These are phyloP conservation scores for Debaryomycetaceae sp. DNA, from an alignment of 1,139 yeast species.

Conservation along the genomic window DNA sequence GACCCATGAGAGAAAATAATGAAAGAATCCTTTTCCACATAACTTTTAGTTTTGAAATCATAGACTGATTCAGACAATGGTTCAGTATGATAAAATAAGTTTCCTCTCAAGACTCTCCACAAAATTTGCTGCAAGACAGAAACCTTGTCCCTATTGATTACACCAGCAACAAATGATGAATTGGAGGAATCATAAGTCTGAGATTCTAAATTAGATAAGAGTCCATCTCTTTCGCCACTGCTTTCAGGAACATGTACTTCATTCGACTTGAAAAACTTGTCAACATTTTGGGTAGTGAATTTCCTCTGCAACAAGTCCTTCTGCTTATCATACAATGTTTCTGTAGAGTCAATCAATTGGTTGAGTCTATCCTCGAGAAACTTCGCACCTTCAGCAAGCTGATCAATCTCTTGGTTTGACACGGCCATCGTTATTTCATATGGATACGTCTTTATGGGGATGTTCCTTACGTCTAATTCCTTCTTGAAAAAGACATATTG, in stretches of 20 bases:
- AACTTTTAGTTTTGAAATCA: slow-evolving; percentile 31
- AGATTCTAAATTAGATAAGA: slow-evolving; percentile 25
- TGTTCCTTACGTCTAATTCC: slow-evolving; percentile 47
- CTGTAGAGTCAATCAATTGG: slow-evolving; percentile 38
- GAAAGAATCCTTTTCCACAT: slow-evolving; percentile 38
- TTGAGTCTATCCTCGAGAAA: slow-evolving; percentile 42
- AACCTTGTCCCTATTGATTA: slow-evolving; percentile 69
- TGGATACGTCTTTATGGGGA: slow-evolving; percentile 42
- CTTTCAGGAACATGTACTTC: slow-evolving; percentile 11
- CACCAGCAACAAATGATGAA: slow-evolving; percentile 70
- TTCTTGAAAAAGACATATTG: slow-evolving; percentile 52
- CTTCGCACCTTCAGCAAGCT: slow-evolving; percentile 63
- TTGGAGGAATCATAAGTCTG: slow-evolving; percentile 18
- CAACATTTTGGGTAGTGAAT: slow-evolving; percentile 55
- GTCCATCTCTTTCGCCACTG: slow-evolving; percentile 18
- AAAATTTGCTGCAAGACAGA: slow-evolving; percentile 76
- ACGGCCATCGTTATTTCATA: slow-evolving; percentile 37
- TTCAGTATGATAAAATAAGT: slow-evolving; percentile 68
- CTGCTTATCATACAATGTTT: slow-evolving; percentile 31
- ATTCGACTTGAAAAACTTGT: slow-evolving; percentile 51
- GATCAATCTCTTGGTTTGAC: slow-evolving; percentile 71
- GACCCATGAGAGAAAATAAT: slow-evolving; percentile 46
- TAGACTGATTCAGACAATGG: slow-evolving; percentile 54
- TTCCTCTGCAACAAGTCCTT: slow-evolving; percentile 36
- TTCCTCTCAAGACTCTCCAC: slow-evolving; percentile 93